Percentiles rank a stretch among this genome's conserved stretches.
Conservation (phyloP, 768 basidiomycete species). For the Tulasnella sp. region DNA sequence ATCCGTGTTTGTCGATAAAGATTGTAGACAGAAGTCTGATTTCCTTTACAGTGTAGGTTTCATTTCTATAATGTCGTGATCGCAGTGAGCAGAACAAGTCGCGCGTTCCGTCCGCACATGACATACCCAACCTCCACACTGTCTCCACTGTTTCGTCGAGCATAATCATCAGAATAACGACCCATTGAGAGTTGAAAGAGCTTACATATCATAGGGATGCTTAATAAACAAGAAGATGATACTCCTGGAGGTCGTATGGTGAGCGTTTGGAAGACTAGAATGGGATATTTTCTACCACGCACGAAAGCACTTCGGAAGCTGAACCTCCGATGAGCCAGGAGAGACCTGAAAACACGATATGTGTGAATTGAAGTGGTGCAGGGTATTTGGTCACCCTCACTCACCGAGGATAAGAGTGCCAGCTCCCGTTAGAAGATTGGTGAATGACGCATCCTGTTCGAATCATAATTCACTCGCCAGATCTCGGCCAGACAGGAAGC, state of each 20-base stretch:
- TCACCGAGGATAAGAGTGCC: conserved; percentile 51
- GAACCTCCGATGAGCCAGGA: conserved; percentile 76
- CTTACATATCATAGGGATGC: conserved; percentile 17
- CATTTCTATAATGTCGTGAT: conserved; percentile 31
- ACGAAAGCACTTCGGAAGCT: conserved; percentile 24
- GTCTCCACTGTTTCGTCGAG: conserved; percentile 69
- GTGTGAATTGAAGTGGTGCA: neutral
- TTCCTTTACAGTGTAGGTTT: conserved; percentile 73
- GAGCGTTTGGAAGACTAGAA: conserved; percentile 32
- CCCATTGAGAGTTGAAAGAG: neutral
- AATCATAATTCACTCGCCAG: conserved; percentile 13
- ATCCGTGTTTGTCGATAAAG: conserved; percentile 51
- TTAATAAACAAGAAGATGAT: conserved; percentile 91
- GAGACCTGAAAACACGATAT: conserved; percentile 40
- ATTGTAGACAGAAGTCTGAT: conserved; percentile 76
- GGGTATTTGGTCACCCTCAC: neutral
- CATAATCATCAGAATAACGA: conserved; percentile 5
- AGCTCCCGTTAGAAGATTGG: conserved; percentile 66
- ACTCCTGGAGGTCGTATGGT: conserved; percentile 72
- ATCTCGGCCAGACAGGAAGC: neutral
- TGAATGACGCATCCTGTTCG: conserved; percentile 59
- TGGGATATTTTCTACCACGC: neutral
- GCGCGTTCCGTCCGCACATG: neutral
- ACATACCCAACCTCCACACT: conserved; percentile 44
- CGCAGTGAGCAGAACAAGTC: neutral